Base-by-base conservation (phyloP, 441 rosid species). In the Eruca vesicaria region DNA sequence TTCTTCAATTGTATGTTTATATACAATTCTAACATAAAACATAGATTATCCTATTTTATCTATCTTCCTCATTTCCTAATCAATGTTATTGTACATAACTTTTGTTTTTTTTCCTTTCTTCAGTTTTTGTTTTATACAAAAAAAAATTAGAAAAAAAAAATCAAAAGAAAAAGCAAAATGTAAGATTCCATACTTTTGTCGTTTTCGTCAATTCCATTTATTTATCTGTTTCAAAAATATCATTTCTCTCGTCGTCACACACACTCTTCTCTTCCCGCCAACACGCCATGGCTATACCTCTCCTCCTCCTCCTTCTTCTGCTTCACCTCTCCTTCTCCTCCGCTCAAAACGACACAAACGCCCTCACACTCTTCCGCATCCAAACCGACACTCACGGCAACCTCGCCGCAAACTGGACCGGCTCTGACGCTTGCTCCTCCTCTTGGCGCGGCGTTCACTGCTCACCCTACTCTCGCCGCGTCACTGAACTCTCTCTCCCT, bases 341-440 rank as follows among this genome's bases (percentile, higher is more conserved):
- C 0, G 65, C 82, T 7, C 78, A 81, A 20, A 89, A 95, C 71
- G 97, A 95, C 83, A 95, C 98, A 1, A 15, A 71, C 20, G 83
- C 94, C 26, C 96, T 92, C 78, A 86, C 89, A 14, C 88, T 88
- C 80, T 95, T 94, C 83, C 99, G 99, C 76, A 86, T 83, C 77
- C 90, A 86, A 20, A 82, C 94, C 7, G 99, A 95, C 80, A 52
- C 90, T 10, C 99, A 95, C 78, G 98, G 94, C 52, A 80, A 68
- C 80, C 99, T 95, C 82, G 84, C 83, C 74, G 33, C 85, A 73
- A 92, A 95, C 82, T 95, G 99, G 99, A 83, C 90, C 0, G 98
- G 98, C 72, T 10, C 67, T 15, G 78, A 87, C 69, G 94, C 97
- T 71, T 92, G 98, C 69, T 23, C 83, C 73, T 66, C 86, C 33